Base-by-base conservation (phyloP, 371 early-diverging fungal genomes). In the Actinomortierella ambigua region DNA sequence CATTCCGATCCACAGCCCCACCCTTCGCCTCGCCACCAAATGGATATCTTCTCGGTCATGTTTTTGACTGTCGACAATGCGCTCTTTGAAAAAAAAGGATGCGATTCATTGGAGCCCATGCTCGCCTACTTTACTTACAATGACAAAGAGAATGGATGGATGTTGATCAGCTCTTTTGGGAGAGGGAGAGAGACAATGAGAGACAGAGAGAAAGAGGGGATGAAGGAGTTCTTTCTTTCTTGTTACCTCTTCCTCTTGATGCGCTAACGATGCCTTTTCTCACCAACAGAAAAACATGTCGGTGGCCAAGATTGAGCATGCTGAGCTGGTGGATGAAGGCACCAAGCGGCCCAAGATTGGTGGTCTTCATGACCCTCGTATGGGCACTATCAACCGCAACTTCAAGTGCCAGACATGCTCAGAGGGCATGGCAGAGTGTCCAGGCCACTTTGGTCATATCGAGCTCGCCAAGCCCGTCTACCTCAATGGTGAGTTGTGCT, bases 401-500 rank as follows among this genome's bases (percentile, higher is more conserved):
- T 95, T 92, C 85, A 95, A 95, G 79, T 99, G 99, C 80, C 90
- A 90, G 70, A 99, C 99, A 8, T 99, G 99, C 81, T 92, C 91
- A 50, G 95, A 95, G 76, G 91, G 92, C 66, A 97, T 95, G 93
- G 91, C 91, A 28, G 95, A 95, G 65, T 99, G 99, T 77, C 94
- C 94, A 20, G 99, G 99, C 34, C 99, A 99, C 79, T 99, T 99
- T 89, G 99, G 97, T 13, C 97, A 99, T 73, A 98, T 99, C 68
- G 98, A 99, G 75, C 88, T 99, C 8, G 94, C 94, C n/a, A 94
- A 93, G 77, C 99, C 99, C 13, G 97, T 99, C 23, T 98, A 90
- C 81, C 99, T 99, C 80, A 85, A 93, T 64, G 90, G 88, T 79
- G 87, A 76, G 55, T n/a, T 15, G 24, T 41, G 1, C 4, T 44